Base-by-base conservation (phyloP, 352 stramenopile genomes). In the Phytophthora meadii region DNA sequence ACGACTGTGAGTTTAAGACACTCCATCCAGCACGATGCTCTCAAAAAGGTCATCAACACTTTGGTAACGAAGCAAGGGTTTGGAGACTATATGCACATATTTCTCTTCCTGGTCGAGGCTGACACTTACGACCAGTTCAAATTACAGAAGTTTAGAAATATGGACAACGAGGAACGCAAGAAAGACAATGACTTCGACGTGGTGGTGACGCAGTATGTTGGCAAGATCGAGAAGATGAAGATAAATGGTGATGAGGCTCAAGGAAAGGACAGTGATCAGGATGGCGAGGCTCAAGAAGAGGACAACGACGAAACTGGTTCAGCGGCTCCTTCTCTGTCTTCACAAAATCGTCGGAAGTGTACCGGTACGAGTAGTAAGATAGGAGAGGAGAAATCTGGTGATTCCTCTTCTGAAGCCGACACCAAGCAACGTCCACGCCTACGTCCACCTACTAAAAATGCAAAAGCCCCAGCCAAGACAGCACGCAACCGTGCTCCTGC, bases 81-180 rank as follows among this genome's bases (percentile, higher is more conserved):
- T 72, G n/a, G 15, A 54, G 28, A 52, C 25, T 78, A 69, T 65
- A 53, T n/a, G 24, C 70, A 72, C 55, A 61, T 40, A 17, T 54
- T 76, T 70, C 61, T 79, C 49, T 79, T 79, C 56, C 58, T 74
- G 54, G 59, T 74, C 65, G 51, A 54, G 45, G 32, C 62, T 37
- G 59, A 77, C n/a, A 74, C 66, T 52, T 74, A 64, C 49, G 60
- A 74, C 54, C 0, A 14, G 22, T 70, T 70, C 15, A 49, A 48
- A n/a, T 22, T 52, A 46, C 53, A 73, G 32, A 3, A n/a, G 27
- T 74, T 70, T 61, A 59, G 47, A 59, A 67, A 60, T 57, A 19
- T 0, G 48, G 27, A 67, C 14, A 28, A 42, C 5, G 49, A 39
- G 24, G 46, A 61, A n/a, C 44, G 34, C 19, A 48, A 14, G 56